phyloP scores from a whole-genome alignment of 169 alveolate genomes.

The Cryptosporidium parvum region DNA sequence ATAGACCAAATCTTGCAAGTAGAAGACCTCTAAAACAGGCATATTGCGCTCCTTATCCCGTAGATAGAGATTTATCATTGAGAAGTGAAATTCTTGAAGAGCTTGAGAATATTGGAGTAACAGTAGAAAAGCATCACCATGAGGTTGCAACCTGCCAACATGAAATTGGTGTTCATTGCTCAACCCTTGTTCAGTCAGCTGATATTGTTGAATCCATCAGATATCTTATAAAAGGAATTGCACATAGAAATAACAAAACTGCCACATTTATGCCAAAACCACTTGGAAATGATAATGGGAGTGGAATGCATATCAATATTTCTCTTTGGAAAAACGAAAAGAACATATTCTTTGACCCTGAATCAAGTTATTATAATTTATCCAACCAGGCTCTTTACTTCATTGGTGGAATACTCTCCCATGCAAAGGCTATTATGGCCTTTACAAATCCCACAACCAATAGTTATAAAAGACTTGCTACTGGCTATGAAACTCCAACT shows the following conservation, averaged over 20 bases:
- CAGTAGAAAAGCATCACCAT: slow-evolving; percentile 86
- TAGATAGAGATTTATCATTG: slow-evolving; percentile 79
- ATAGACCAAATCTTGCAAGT: slow-evolving; percentile 70
- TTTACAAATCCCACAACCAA: slow-evolving; percentile 84
- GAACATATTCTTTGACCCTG: slow-evolving; percentile 82
- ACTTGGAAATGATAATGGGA: slow-evolving; percentile 81
- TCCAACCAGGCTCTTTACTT: slow-evolving; percentile 81
- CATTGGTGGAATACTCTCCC: slow-evolving; percentile 85
- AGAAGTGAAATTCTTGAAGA: slow-evolving; percentile 80
- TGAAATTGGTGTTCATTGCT: slow-evolving; percentile 82
- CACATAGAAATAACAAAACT: slow-evolving; percentile 80
- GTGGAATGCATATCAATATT: slow-evolving; percentile 85
- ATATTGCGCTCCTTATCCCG: slow-evolving; percentile 82
- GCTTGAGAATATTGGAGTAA: slow-evolving; percentile 79
- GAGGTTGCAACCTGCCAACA: slow-evolving; percentile 87
- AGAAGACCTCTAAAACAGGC: slow-evolving; percentile 79
- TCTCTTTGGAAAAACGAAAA: slow-evolving; percentile 84
- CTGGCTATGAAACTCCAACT: slow-evolving; percentile 85
- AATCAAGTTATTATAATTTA: slow-evolving; percentile 79
- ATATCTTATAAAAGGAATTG: slow-evolving; percentile 81
- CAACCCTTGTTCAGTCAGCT: slow-evolving; percentile 79
- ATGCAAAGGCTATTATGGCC: slow-evolving; percentile 84
- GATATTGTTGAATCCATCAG: slow-evolving; percentile 80
- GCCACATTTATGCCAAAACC: slow-evolving; percentile 89
- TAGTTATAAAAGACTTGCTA: slow-evolving; percentile 85